Evolutionary conservation across 495 filamentous ascomycete genomes (phyloP), one percentile per base, ranked within the genome.

Genomic region (Letharia columbiana): DNA sequence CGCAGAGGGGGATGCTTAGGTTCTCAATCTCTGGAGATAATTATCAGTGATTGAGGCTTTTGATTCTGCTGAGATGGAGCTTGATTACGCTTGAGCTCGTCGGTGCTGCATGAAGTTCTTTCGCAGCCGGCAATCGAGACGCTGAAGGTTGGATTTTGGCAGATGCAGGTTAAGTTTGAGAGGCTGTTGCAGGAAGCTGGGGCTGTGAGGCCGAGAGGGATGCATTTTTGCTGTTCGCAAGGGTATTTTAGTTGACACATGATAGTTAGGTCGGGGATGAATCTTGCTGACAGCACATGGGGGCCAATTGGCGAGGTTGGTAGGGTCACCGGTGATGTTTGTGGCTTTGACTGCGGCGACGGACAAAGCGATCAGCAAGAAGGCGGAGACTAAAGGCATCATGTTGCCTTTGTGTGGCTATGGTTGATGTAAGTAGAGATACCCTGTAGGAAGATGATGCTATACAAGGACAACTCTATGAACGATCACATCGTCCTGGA

Each of bases 331-430:
- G n/a, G 47, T 35, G 15, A 35, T 67, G 45, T 57, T 67, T 8
- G 60, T 67, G 28, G 52, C 54, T 28, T 18, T 47, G 42, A 60
- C 35, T 10, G 10, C 40, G n/a, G 33, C 54, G 33, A 28, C 23
- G 47, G 47, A 39, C 15, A 44, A 39, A 23, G 35, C 56, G 18
- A 66, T 28, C 7, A 66, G 64, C 39, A 33, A 31, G 20, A 62
- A 61, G 3, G 57, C 12, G 42, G 39, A 66, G 2, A 62, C 0
- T 31, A 12, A 52, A 31, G 49, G 75, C 40, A 86, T 80, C 69
- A 82, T 77, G 66, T 79, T 54, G 28, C 6, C 0, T 54, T 0
- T 5, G 2, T 6, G 2, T 40, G 23, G 31, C 10, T 28, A 31
- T 7, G 23, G 7, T 52, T 23, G 23, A 31, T 13, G 49, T 28